Base-by-base conservation (phyloP, 257 asterid genomes). In the Fraxinus cuspidata region DNA sequence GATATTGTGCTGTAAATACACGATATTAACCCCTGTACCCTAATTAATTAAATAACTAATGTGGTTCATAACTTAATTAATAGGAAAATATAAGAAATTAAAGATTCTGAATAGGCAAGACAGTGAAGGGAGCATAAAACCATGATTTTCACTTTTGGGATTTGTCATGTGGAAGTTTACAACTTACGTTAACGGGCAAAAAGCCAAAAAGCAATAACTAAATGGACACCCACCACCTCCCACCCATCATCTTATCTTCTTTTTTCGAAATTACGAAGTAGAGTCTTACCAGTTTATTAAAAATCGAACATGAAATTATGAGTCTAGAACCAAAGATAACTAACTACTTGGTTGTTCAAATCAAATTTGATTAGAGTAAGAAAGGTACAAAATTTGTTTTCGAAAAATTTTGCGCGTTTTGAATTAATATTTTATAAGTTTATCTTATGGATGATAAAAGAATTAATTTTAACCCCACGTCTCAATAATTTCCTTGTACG, bases 161-260 rank as follows among this genome's bases (percentile, higher is more conserved):
- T 82, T 80, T 71, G 90, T 23, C 85, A 42, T 78, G 81, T 80
- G 87, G 81, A 84, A 78, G 88, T 83, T 90, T 87, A 78, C 72
- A 82, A 76, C 79, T 83, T 76, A 87, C 89, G 93, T 82, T 86
- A 75, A 56, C 8, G 64, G 80, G 71, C 70, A 40, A 81, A 84
- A 86, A 81, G 81, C 76, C 32, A 21, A 78, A 75, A 75, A 73
- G 82, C 65, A 72, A 51, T 42, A 74, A 72, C 73, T 60, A 65
- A 63, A 68, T 82, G 88, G 86, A 72, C 49, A 29, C 81, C 88
- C 86, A 81, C 88, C 88, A 77, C 68, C 31, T 66, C 58, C n/a
- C 81, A 77, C 73, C 35, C 15, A 18, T 58, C 38, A 3, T 19
- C 42, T 60, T 3, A 6, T 7, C 21, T 64, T 44, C 69, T 28